Percentiles rank a stretch among this genome's conserved stretches.
These are phyloP conservation scores for Yueomyces sinensis DNA, from an alignment of 805 yeast genomes.

Conservation along the genomic window DNA sequence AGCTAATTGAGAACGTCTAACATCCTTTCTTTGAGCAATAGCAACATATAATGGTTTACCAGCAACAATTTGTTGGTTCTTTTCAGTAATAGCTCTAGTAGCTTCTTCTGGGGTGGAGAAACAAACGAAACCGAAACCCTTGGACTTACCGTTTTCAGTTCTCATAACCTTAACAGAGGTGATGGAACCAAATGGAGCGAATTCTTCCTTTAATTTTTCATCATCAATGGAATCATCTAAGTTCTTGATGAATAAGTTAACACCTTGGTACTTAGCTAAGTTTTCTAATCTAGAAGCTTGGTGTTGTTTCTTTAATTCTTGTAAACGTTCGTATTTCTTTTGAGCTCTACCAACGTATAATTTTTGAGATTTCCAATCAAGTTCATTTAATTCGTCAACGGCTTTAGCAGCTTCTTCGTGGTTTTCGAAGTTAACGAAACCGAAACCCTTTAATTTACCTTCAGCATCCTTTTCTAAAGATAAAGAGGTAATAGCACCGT, in stretches of 20 bases:
- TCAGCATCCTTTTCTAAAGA: slow-evolving; percentile 67
- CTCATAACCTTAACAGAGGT: slow-evolving; percentile 95
- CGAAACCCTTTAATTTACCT: slow-evolving; percentile 90
- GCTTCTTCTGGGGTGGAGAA: slow-evolving; percentile 98
- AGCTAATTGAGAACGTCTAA: slow-evolving; percentile 90
- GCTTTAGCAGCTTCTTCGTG: slow-evolving; percentile 87
- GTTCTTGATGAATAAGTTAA: slow-evolving; percentile 92
- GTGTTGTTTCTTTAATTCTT: slow-evolving; percentile 88
- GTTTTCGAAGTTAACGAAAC: slow-evolving; percentile 80
- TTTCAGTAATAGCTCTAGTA: slow-evolving; percentile 93
- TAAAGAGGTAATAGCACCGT: slow-evolving; percentile 75
- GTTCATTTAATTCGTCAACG: slow-evolving; percentile 81
- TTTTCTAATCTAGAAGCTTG: slow-evolving; percentile 87
- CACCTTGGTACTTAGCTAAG: slow-evolving; percentile 91
- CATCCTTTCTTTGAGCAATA: slow-evolving; percentile 96
- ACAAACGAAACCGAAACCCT: slow-evolving; percentile 98
- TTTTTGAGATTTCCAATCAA: slow-evolving; percentile 72
- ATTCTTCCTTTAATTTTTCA: slow-evolving; percentile 83
- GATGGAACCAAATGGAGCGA: slow-evolving; percentile 85
- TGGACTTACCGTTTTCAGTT: slow-evolving; percentile 87
- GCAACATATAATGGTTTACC: slow-evolving; percentile 98
- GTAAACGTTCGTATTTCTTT: slow-evolving; percentile 95
- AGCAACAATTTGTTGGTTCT: slow-evolving; percentile 92
- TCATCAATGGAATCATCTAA: slow-evolving; percentile 88
- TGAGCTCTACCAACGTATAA: slow-evolving; percentile 97